phyloP scores from a whole-genome alignment of 2,329 filamentous ascomycete genomes.

The Trichoderma harzianum region DNA sequence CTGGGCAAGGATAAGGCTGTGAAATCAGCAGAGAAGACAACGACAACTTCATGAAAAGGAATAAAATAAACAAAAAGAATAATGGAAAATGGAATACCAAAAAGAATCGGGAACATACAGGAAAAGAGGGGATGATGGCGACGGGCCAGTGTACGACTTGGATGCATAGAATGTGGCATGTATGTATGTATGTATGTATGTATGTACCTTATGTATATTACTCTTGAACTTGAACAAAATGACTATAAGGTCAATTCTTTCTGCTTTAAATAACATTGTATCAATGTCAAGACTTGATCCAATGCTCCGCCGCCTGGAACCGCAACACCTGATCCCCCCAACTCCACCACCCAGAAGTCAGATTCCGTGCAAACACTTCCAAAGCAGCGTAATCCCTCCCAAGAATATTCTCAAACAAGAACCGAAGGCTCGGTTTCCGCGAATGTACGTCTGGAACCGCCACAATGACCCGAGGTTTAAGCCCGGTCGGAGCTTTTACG shows the following conservation, averaged over 20 bases:
- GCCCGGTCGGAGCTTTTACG: conserved; percentile 21
- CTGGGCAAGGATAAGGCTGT: conserved; percentile 25
- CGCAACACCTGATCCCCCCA: conserved; percentile 73
- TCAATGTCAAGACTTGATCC: conserved; percentile 30
- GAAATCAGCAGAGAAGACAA: conserved; percentile 26
- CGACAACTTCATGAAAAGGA: conserved; percentile 4
- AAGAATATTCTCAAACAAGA: conserved; percentile 56
- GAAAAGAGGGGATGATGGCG: not conserved
- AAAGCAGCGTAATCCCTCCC: conserved; percentile 51
- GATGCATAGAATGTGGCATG: conserved; percentile 30
- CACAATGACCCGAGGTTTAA: conserved; percentile 55
- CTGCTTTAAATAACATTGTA: not conserved
- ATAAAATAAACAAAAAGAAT: not conserved
- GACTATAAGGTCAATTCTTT: not conserved
- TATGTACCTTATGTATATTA: conserved; percentile 16
- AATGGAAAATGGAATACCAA: not conserved
- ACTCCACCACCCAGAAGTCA: conserved; percentile 73
- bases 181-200: conserved; percentile 23
- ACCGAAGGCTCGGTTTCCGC: conserved; percentile 69
- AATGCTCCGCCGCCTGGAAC: conserved; percentile 60
- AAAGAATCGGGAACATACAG: not conserved
- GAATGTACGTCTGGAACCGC: conserved; percentile 75
- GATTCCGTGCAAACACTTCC: conserved; percentile 74
- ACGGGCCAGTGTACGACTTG: conserved; percentile 28
- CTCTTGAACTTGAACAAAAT: conserved; percentile 23